Percentiles rank a stretch among this genome's conserved stretches.
phyloP scores from a whole-genome alignment of 2,329 filamentous ascomycete genomes.

The Colletotrichum tanaceti region DNA sequence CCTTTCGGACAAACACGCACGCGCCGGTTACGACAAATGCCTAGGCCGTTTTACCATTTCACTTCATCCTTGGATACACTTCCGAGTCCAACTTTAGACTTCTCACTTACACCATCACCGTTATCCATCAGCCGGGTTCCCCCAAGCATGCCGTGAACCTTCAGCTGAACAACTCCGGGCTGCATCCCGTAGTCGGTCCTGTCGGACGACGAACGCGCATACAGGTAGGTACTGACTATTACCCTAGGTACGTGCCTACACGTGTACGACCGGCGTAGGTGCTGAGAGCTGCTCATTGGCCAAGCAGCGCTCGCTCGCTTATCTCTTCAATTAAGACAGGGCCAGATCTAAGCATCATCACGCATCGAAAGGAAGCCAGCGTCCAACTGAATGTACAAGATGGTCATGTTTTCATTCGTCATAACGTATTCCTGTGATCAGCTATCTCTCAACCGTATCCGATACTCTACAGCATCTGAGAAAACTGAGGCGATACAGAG shows the following conservation, averaged over 20 bases:
- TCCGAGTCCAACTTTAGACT: neutral
- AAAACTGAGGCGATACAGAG: slow-evolving; percentile 36
- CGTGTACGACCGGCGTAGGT: neutral
- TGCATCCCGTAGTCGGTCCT: neutral
- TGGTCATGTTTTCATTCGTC: slow-evolving; percentile 30
- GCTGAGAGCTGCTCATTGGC: neutral
- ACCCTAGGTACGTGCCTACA: no score
- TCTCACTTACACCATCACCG: neutral
- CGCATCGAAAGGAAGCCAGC: neutral
- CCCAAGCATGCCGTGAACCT: slow-evolving; percentile 14
- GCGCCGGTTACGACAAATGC: slow-evolving; percentile 14
- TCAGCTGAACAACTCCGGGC: slow-evolving; percentile 8
- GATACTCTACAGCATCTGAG: slow-evolving; percentile 22
- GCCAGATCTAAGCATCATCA: slow-evolving; percentile 22
- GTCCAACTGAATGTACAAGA: neutral
- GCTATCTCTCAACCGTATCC: neutral
- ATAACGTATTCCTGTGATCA: slow-evolving; percentile 2
- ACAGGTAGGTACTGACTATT: no score
- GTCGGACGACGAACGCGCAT: neutral
- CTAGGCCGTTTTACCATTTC: slow-evolving; percentile 37
- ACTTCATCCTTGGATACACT: slow-evolving; percentile 12
- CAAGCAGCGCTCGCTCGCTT: neutral
- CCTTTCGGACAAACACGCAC: slow-evolving; percentile 3
- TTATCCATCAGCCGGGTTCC: slow-evolving; percentile 7
- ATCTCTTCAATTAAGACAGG: neutral